Evolutionary conservation across 768 basidiomycete genomes (phyloP), one percentile per base, ranked within the genome.

Genomic region (Gloeostereum incarnatum): DNA sequence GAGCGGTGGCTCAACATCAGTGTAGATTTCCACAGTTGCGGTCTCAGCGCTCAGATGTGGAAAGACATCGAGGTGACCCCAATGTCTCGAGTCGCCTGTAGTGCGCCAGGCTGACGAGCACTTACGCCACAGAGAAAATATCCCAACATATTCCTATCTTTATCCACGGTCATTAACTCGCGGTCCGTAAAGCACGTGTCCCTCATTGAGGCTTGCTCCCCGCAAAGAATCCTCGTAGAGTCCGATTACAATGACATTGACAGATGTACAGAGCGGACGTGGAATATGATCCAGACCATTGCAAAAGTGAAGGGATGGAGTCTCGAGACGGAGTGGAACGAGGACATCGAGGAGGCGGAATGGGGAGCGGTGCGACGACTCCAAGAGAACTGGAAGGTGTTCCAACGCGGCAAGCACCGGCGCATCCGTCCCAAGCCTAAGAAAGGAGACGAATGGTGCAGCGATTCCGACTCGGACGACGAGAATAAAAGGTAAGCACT

Each of bases 1-100:
- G 55, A 62, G 6, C 59, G 56, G 17, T 92, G 83, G 72, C 58
- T 62, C 35, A 54, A 52, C 14, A 78, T 96, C 52, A 93, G 80
- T 49, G 59, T 97, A 33, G 91, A 94, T 54, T 56, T 99, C 48
- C 94, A 99, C 56, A 88, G 84, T 32, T 97, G 90, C 51, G 87
- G 89, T 0, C 60, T 92, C 46, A 89, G 83, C 43, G 65, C 78
- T 5, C 74, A 93, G 51, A 77, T 71, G 25, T 87, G 86, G 78
- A 60, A 57, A 39, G 68, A 70, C 34, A 69, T 94, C 31, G 81
- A 92, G 75, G 90, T 80, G 60, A 37, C 71, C 52, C 31, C 27
- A 32, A 16, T 31, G 10, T 13, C 25, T 16, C 13, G n/a, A 34
- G 23, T 2, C 3, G 1, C 3, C 17, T 23, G n/a, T 34, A 18